Base-by-base conservation (phyloP, 1,139 yeast species). In the Sugiyamaella paludigena region DNA sequence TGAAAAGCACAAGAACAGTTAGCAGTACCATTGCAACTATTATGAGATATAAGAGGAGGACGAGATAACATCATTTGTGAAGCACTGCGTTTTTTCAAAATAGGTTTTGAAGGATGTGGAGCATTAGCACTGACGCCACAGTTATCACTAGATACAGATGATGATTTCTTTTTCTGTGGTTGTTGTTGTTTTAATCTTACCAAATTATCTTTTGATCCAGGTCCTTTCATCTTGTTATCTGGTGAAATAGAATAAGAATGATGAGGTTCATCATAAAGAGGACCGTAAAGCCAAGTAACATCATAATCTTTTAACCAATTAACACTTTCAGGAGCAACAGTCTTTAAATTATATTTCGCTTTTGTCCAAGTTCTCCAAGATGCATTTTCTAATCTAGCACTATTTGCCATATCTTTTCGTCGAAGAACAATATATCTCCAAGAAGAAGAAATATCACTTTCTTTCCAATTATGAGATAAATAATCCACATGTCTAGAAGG, bases 391-490 rank as follows among this genome's bases (percentile, higher is more conserved):
- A 85, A 74, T 40, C 95, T 75, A 7, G 81, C 80, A n/a, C 77
- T 67, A 78, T 78, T 74, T 37, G 76, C 75, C 58, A 73, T 71
- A 48, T 71, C 74, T 46, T 86, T 85, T 47, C 96, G 79, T 60
- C 87, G 83, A 55, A 82, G 72, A 41, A 88, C 91, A 53, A 92
- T 86, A 66, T 92, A 92, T 56, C 96, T 77, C 98, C 98, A 92
- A 34, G 96, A 87, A 58, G 87, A 87, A 11, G 95, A 86, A 36
- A 92, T 87, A 66, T 92, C 98, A 4, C 83, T 74, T 57, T 91
- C 98, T 61, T 88, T 88, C 98, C 98, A 92, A 64, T 92, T 79
- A 65, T 92, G 96, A 4, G 96, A 87, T 40, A 92, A 75, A 67
- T 92, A 92, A 70, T 92, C 98, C 12, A 92, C 98, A 63, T 91